Base-by-base conservation (phyloP, 768 basidiomycete species). In the Daedaleopsis sinensis region DNA sequence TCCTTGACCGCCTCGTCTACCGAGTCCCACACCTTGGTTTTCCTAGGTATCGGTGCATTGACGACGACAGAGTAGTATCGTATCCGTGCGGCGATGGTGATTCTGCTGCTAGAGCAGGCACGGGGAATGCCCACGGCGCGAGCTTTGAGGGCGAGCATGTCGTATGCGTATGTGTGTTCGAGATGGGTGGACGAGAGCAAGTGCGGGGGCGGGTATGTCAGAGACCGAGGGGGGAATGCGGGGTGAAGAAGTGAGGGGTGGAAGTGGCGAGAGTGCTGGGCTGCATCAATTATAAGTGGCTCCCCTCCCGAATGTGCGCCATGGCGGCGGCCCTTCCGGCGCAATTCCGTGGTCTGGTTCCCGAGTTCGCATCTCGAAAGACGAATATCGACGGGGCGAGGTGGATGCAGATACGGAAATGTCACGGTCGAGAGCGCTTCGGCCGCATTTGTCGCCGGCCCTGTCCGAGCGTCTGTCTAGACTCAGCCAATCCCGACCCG, bases 1-100 rank as follows among this genome's bases (percentile, higher is more conserved):
- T 89, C 90, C 71, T 84, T 83, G 61, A 96, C 81, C 1, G 93
- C 94, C 58, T 92, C 90, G 42, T 94, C 92, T 0, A 82, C 87
- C 3, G 86, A 89, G 21, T 76, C 73, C 87, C 88, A 95, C 23
- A 96, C 80, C 73, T 95, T 92, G 46, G 75, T 75, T 58, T 73
- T 76, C 19, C 65, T 63, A 39, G 76, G 75, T 21, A 70, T 53
- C 4, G 78, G 74, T 18, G 66, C 70, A 46, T 68, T 65, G 48
- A 59, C 48, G 62, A 70, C 66, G 59, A 70, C 68, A 54, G 64
- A 61, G 64, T 68, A 70, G 62, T 60, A 70, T 24, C 70, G 63
- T 18, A 69, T 53, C 12, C 68, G 65, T 3, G 65, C 57, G 8
- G 65, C 55, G 54, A 67, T 44, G 36, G 54, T 53, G 49, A 67